phyloP scores from a whole-genome alignment of 768 basidiomycete species.

The Amanita muscaria region DNA sequence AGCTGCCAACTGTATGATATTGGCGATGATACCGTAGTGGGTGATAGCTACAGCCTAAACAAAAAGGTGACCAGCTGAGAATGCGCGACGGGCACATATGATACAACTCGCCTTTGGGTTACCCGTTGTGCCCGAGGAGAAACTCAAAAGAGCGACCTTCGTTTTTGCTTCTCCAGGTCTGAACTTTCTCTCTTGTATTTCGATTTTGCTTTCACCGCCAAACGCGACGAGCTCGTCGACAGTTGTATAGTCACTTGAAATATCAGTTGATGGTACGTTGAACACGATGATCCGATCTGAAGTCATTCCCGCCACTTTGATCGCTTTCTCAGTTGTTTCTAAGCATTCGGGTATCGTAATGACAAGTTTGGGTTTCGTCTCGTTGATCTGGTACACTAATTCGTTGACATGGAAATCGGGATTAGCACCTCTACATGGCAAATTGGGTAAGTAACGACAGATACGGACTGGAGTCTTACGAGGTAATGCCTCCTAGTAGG shows the following conservation, averaged over 20 bases:
- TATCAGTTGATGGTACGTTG: slow-evolving; percentile 17
- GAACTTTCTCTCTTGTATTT: slow-evolving; percentile 35
- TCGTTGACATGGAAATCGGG: slow-evolving; percentile 47
- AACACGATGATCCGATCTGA: slow-evolving; percentile 37
- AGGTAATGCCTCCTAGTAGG: slow-evolving; percentile 45
- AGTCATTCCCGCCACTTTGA: slow-evolving; percentile 27
- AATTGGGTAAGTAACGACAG: background rate
- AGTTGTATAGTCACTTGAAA: slow-evolving; percentile 21
- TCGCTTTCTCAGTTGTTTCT: slow-evolving; percentile 35
- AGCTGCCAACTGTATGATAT: slow-evolving; percentile 47
- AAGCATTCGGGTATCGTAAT: slow-evolving; percentile 40
- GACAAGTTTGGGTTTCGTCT: slow-evolving; percentile 38
- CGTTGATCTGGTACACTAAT: slow-evolving; percentile 45
- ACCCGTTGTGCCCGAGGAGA: slow-evolving; percentile 70
- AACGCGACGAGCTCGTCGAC: background rate
- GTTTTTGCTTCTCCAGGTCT: slow-evolving; percentile 53
- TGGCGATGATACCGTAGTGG: slow-evolving; percentile 50
- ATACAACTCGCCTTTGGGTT: slow-evolving; percentile 57
- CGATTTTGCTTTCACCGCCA: slow-evolving; percentile 4
- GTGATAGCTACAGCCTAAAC: slow-evolving; percentile 52
- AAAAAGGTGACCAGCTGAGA: too few relatives aligned
- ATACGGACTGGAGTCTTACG: slow-evolving; percentile 31
- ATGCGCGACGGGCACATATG: too few relatives aligned
- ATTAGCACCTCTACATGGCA: slow-evolving; percentile 41
- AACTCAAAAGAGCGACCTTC: slow-evolving; percentile 62